These are phyloP conservation scores for Beauveria pseudobassiana DNA, from an alignment of 2,329 filamentous ascomycete species.

Conservation along the genomic window DNA sequence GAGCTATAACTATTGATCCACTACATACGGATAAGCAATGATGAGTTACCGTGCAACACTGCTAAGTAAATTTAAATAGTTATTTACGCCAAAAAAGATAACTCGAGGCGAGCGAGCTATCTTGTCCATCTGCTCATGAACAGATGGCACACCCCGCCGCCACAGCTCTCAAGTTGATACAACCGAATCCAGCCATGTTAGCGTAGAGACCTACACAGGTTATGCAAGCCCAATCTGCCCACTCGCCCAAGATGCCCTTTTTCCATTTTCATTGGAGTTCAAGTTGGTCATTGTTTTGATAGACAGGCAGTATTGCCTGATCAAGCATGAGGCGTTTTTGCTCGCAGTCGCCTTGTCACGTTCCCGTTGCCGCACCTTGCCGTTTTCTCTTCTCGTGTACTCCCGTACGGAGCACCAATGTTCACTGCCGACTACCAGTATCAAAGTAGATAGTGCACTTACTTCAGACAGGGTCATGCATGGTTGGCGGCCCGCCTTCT, in stretches of 20 bases:
- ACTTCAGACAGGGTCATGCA: background rate
- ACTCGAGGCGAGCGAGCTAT: too few species aligned
- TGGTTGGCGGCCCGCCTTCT: background rate
- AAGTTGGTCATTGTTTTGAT: background rate
- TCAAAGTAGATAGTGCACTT: background rate
- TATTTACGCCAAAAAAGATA: too few species aligned
- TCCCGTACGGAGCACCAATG: background rate
- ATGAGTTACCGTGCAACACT: background rate
- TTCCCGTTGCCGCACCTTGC: background rate
- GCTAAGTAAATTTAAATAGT: background rate
- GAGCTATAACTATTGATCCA: background rate
- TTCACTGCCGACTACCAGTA: too few species aligned
- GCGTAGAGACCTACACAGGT: too few species aligned
- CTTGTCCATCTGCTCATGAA: too few species aligned
- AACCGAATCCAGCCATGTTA: background rate
- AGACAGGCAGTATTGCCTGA: background rate
- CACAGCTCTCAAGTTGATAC: too few species aligned
- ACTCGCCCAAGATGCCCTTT: background rate
- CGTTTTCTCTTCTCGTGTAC: background rate
- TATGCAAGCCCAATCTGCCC: too few species aligned
- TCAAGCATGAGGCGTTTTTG: background rate
- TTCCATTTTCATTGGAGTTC: background rate
- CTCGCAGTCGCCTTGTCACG: background rate
- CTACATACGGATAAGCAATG: background rate
- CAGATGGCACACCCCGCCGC: too few species aligned